These are phyloP conservation scores for Scedosporium aurantiacum DNA, from an alignment of 2,329 filamentous ascomycete genomes.

Conservation along the genomic window DNA sequence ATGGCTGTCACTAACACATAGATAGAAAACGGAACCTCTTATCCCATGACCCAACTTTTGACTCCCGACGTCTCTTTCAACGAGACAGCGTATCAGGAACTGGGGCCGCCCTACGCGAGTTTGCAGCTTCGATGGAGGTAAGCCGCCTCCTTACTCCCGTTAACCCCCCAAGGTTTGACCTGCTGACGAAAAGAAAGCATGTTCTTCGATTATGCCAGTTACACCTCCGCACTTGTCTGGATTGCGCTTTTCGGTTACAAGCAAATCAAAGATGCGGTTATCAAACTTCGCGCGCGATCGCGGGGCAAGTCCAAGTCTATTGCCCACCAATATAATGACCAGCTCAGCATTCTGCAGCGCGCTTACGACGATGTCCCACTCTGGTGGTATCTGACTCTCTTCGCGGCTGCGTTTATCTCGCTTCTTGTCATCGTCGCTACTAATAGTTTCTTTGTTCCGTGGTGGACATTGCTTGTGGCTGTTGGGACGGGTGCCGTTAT, in stretches of 20 bases:
- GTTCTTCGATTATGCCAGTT: constrained; percentile 50
- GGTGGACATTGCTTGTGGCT: neutral
- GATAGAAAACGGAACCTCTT: constrained; percentile 25
- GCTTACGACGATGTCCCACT: constrained; percentile 46
- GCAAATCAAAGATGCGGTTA: constrained; percentile 32
- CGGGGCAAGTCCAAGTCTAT: constrained; percentile 21
- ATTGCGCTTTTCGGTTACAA: constrained; percentile 43
- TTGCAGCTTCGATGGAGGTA: constrained; percentile 41
- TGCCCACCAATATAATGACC: constrained; percentile 45
- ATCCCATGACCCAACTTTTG: constrained; percentile 22
- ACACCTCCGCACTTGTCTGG: constrained; percentile 47
- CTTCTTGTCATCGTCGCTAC: constrained; percentile 31
- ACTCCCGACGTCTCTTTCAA: constrained; percentile 30
- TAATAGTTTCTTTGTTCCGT: neutral
- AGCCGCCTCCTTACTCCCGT: constrained; percentile 6
- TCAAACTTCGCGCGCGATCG: constrained; percentile 28
- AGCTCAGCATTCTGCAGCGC: constrained; percentile 47
- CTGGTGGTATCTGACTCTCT: constrained; percentile 46
- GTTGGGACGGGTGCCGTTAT: too few species aligned
- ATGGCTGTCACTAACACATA: neutral
- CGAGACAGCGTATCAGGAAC: constrained; percentile 31
- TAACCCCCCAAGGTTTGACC: neutral
- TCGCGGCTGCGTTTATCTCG: constrained; percentile 27
- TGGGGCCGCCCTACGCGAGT: constrained; percentile 46
- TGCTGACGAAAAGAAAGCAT: constrained; percentile 19